Evolutionary conservation across 371 early-diverging fungal genomes (phyloP).

Genomic region (Mucor lusitanicus): DNA sequence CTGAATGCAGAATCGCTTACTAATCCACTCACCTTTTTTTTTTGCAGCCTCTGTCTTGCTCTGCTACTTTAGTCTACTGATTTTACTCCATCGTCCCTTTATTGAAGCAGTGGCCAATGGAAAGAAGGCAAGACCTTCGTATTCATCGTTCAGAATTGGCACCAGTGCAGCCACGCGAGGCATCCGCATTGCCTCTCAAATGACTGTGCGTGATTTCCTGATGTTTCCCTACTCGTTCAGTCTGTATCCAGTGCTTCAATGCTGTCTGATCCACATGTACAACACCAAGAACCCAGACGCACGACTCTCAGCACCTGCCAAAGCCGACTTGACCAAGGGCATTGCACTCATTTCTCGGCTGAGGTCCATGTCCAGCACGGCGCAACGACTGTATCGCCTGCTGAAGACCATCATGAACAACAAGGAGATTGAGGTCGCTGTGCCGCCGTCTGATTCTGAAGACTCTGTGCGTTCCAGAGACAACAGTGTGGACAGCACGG

Average conservation of each 20-base stretch:
- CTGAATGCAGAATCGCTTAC: neutral
- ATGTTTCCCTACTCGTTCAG: conserved; percentile 51
- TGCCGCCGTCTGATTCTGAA: conserved; percentile 16
- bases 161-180: conserved; percentile 48
- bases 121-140: conserved; percentile 28
- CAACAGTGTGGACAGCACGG: conserved; percentile 2
- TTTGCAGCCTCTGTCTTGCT: conserved; percentile 35
- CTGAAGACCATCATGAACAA: conserved; percentile 39
- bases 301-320: conserved; percentile 38
- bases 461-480: conserved; percentile 7
- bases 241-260: conserved; percentile 47
- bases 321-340: conserved; percentile 37
- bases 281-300: conserved; percentile 43
- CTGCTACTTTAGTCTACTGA: conserved; percentile 43
- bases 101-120: conserved; percentile 32
- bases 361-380: conserved; percentile 36
- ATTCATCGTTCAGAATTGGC: conserved; percentile 48
- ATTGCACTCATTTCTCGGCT: conserved; percentile 31
- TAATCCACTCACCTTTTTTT: neutral
- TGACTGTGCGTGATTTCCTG: conserved; percentile 40
- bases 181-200: conserved; percentile 39
- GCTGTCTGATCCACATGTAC: conserved; percentile 49
- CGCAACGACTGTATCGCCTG: conserved; percentile 29
- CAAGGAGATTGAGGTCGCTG: conserved; percentile 34
- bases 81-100: conserved; percentile 51